These are phyloP conservation scores for Cerioporus squamosus DNA, from an alignment of 1,284 basidiomycete genomes.

Conservation along the genomic window DNA sequence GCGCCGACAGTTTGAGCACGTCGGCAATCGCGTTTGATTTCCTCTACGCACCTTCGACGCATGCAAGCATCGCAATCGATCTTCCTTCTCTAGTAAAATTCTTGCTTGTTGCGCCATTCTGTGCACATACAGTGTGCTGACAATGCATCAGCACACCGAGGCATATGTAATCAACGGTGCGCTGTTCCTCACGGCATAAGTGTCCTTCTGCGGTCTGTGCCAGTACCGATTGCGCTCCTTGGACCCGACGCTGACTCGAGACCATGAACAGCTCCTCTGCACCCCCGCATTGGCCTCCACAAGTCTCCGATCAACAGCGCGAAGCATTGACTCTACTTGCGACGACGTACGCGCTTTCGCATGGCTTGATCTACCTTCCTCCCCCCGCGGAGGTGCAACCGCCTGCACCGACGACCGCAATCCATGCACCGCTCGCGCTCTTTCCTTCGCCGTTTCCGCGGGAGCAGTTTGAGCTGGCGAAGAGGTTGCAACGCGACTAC, in stretches of 20 bases:
- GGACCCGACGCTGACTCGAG: not conserved
- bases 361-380: conserved; percentile 86
- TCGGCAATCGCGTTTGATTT: too few species aligned
- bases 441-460: conserved; percentile 90
- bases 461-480: conserved; percentile 69
- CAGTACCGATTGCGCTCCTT: not conserved
- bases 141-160: too few species aligned
- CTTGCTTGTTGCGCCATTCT: too few species aligned
- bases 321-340: conserved; percentile 67
- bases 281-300: conserved; percentile 68
- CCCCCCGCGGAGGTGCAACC: conserved; percentile 57
- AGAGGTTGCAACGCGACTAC: conserved; percentile 76
- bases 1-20: too few species aligned
- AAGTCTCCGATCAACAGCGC: conserved; percentile 60
- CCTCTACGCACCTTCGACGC: too few species aligned
- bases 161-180: too few species aligned
- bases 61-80: too few species aligned
- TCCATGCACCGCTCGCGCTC: conserved; percentile 89
- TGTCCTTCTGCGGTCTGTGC: not conserved
- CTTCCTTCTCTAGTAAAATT: too few species aligned
- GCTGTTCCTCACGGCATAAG: not conserved
- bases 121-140: too few species aligned
- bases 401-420: conserved; percentile 66
- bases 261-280: conserved; percentile 12
- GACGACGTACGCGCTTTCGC: conserved; percentile 84